Base-by-base conservation (phyloP, 148 eudicot species). In the Amaranthus palmeri region DNA sequence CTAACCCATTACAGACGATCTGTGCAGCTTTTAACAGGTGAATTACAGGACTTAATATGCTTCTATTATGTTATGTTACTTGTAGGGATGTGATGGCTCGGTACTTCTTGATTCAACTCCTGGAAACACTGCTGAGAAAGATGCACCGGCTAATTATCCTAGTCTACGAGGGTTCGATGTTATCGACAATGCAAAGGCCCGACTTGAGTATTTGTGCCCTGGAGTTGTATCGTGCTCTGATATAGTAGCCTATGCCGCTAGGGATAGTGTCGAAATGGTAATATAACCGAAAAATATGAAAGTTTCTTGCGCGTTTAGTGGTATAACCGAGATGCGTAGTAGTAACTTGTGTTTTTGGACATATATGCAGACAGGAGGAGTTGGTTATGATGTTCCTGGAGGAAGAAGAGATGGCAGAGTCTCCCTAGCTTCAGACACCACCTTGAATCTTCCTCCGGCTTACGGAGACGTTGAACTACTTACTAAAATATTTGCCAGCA, bases 61-160 rank as follows among this genome's bases (percentile, higher is more conserved):
- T 5, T n/a, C 60, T 0, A 13, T 57, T 10, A 40, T 10, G 9
- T 15, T 42, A 13, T 25, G 13, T 42, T 15, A 25, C 6, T 72
- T 55, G 7, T 63, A 86, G 96, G 96, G 96, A 43, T 92, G 97
- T 72, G 97, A 92, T 82, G 97, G 76, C 12, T 92, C 97, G 0
- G 86, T 92, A 66, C 89, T 92, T 40, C 83, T 92, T 46, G 88
- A 92, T 69, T 86, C 97, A 0, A 89, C 89, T 15, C 56, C 87
- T 40, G 66, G 82, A 51, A 89, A 81, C 84, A 78, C 63, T 2
- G 96, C 97, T 0, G 97, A 92, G 84, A 92, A 92, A 69, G 97
- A 92, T 75, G 67, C 92, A 8, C 86, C 89, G 0, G 77, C 81
- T 6, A 92, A 92, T 74, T 81, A 74, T 41, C 87, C 86, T 0